Percentiles rank a stretch among this genome's conserved stretches.
phyloP scores from a whole-genome alignment of 768 basidiomycete species.

The Rossbeevera mucosa region DNA sequence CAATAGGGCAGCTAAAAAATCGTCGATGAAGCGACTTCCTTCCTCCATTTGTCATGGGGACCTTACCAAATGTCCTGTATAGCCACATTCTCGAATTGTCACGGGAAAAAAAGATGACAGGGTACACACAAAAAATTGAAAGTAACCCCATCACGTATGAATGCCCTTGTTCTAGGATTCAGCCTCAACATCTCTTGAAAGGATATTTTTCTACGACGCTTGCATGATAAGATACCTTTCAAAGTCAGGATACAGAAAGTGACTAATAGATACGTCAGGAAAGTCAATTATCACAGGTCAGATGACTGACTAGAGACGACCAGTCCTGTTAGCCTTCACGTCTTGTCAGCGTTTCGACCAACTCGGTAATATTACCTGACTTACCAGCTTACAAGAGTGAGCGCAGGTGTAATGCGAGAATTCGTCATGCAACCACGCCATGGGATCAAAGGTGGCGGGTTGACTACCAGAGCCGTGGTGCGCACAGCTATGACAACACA shows the following conservation, averaged over 20 bases:
- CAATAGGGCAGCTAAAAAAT: constrained; percentile 10
- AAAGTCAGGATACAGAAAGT: constrained; percentile 18
- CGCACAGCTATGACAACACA: constrained; percentile 14
- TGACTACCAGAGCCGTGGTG: constrained; percentile 7
- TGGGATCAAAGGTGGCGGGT: constrained; percentile 15
- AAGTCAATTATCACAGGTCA: not conserved
- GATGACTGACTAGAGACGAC: constrained; percentile 15
- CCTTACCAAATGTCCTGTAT: constrained; percentile 17
- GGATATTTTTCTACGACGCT: not conserved
- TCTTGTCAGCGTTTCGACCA: not conserved
- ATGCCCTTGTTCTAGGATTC: not conserved
- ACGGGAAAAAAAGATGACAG: not conserved
- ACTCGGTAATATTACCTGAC: not conserved
- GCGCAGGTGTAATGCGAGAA: constrained; percentile 8
- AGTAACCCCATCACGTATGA: constrained; percentile 11
- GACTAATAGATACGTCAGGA: constrained; percentile 8
- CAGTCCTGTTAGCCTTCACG: constrained; percentile 15
- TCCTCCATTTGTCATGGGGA: not conserved
- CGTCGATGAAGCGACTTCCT: not conserved
- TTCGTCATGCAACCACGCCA: constrained; percentile 15
- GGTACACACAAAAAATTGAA: constrained; percentile 17
- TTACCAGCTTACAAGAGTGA: constrained; percentile 23
- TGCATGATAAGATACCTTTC: constrained; percentile 3
- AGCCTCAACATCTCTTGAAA: not conserved
- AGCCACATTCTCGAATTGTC: not conserved